phyloP scores from a whole-genome alignment of 768 basidiomycete species.

The Filobasidium wieringae region DNA sequence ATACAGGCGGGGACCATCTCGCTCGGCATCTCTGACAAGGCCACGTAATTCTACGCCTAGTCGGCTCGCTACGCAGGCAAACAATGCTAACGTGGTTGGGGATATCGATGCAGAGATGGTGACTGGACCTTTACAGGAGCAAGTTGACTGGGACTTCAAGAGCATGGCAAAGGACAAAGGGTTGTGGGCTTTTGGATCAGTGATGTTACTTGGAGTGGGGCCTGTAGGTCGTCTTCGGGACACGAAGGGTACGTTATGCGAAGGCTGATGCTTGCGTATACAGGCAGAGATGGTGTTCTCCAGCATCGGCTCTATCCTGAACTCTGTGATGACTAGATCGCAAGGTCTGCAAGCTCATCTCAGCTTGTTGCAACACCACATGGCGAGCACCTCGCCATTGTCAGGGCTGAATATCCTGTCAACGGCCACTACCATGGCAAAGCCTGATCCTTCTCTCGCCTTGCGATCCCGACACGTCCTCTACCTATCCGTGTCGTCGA shows the following conservation, averaged over 20 bases:
- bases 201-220: slow-evolving; percentile 36
- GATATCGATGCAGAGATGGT: neutral
- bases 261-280: neutral
- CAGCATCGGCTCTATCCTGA: slow-evolving; percentile 35
- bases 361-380: too few relatives aligned
- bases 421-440: neutral
- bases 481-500: slow-evolving; percentile 32
- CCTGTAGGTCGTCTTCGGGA: slow-evolving; percentile 22
- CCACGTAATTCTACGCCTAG: neutral
- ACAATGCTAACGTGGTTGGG: neutral
- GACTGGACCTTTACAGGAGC: neutral
- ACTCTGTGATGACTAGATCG: slow-evolving; percentile 21
- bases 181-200: slow-evolving; percentile 33
- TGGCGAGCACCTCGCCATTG: neutral
- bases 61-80: neutral
- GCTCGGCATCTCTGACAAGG: neutral
- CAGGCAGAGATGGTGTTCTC: slow-evolving; percentile 36
- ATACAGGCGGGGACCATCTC: neutral
- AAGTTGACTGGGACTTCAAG: slow-evolving; percentile 24
- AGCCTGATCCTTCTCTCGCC: slow-evolving; percentile 17
- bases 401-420: neutral
- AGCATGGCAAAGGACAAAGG: slow-evolving; percentile 29
- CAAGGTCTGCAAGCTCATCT: too few relatives aligned
- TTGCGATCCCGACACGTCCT: slow-evolving; percentile 36
- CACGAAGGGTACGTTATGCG: neutral